A percentile compares a stretch with the other conserved stretches of the same genome.
Conservation (phyloP, 345 rosid genomes). For the Gossypium mustelinum region DNA sequence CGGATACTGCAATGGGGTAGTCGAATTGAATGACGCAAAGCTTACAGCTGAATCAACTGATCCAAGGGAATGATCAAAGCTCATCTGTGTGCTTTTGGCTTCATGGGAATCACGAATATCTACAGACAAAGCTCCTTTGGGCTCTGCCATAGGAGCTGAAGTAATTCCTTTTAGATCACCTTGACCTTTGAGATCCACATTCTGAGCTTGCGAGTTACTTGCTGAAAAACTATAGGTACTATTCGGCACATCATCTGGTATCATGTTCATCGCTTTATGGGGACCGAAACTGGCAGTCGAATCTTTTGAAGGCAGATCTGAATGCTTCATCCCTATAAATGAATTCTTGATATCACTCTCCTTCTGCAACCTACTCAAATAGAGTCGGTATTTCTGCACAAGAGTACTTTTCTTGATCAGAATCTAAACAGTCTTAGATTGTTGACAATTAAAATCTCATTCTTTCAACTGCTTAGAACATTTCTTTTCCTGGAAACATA, state of each 20-base stretch:
- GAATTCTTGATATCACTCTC: slow-evolving; percentile 50
- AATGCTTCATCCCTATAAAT: slow-evolving; percentile 46
- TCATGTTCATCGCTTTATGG: slow-evolving; percentile 39
- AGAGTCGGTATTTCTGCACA: slow-evolving; percentile 91
- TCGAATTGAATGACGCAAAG: slow-evolving; percentile 38
- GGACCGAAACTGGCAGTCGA: slow-evolving; percentile 30
- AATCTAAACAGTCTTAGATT: neutral
- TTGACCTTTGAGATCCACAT: slow-evolving; percentile 31
- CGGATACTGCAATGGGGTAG: slow-evolving; percentile 29
- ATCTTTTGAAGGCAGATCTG: slow-evolving; percentile 51
- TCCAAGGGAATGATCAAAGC: slow-evolving; percentile 36
- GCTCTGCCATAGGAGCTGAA: slow-evolving; percentile 38
- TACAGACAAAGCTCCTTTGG: slow-evolving; percentile 30
- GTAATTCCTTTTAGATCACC: slow-evolving; percentile 36
- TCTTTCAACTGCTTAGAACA: neutral
- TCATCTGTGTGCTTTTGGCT: slow-evolving; percentile 36
- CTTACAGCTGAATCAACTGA: slow-evolving; percentile 30
- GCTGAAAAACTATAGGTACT: slow-evolving; percentile 39
- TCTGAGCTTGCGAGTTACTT: slow-evolving; percentile 34
- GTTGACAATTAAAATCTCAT: neutral
- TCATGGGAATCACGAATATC: slow-evolving; percentile 37
- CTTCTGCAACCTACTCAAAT: slow-evolving; percentile 77
- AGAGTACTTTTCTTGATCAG: slow-evolving; percentile 11
- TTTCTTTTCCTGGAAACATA: too few relatives aligned
- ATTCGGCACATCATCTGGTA: slow-evolving; percentile 30